Base-by-base conservation (phyloP, 2,329 filamentous ascomycete species). In the Sodiomyces alkalinus region DNA sequence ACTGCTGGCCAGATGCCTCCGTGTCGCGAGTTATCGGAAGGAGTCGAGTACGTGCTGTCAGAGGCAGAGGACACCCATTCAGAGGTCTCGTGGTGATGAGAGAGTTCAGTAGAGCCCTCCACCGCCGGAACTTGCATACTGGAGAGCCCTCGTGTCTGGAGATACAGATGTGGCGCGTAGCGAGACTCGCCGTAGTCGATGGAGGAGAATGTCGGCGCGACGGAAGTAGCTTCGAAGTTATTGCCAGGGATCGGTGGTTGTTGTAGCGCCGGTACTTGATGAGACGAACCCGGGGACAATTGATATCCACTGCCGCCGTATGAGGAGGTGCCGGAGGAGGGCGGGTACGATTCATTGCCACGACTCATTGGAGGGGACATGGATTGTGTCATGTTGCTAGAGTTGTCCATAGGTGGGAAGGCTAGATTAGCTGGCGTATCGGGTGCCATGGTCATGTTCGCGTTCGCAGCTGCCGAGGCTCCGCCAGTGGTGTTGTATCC, bases 21-120 rank as follows among this genome's bases (percentile, higher is more conserved):
- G 21, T 41, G 41, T 15, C 44, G 36, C 3, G 48, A 40, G 24
- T 44, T 48, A 10, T 59, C 57, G 6, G 59, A 57, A 12, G 58
- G 54, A 3, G 62, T 60, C 3, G 62, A 65, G 37, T 57, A 64
- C 15, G 47, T 49, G 42, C 60, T 64, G 24, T 58, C 57, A 6
- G 60, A 51, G n/a, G 56, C 48, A 9, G 62, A 62, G 4, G 60
- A 61, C 4, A 51, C 41, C 47, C 58, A 56, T 5, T 48, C 49
- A 7, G 60, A 52, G 27, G 41, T 44, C 17, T 60, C 59, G 19
- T 48, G 48, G 42, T 32, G 26, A 21, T 34, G 34, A 6, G 34
- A 34, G 7, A 38, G 32, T 18, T 37, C 34, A n/a, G 36, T 33
- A 18, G 26, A 24, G 11, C 20, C 33, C 17, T 37, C 33, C 4